Evolutionary conservation across 176 grass and related monocot species (phyloP), one percentile per base, ranked within the genome.

Genomic region (sorghum (Sorghum bicolor)): DNA sequence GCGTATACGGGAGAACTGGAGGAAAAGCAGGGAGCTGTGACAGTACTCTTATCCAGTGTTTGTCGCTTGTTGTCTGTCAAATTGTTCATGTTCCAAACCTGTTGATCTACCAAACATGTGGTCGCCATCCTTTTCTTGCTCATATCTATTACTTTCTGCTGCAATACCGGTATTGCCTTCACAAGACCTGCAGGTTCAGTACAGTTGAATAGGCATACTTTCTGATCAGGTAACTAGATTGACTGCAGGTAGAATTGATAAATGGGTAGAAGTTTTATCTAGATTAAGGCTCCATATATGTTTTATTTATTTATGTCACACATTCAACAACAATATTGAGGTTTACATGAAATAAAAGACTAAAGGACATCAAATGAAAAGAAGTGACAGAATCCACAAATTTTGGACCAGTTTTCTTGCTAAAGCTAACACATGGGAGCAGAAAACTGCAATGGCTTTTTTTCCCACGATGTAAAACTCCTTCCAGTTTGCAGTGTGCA

Each of bases 91-190:
- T 36, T 73, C 58, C 67, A 73, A 67, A 66, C 68, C 63, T 36
- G 72, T 84, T 79, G 15, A 73, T 14, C 44, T 5, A 47, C 10
- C 44, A 30, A 60, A 47, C 8, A 58, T 45, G 28, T 52, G 45
- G 53, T 25, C 22, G 22, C 78, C 36, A 31, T 74, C 20, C 37
- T 78, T 74, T 83, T 83, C 67, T 85, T 83, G 14, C 79, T 74
- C 84, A 90, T 15, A 20, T 14, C 80, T 52, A 72, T 24, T 40
- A 83, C 36, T 74, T 90, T 86, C 79, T 83, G 58, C 58, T 83
- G 79, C 60, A 86, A 61, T 30, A 67, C 34, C 6, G 84, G 79
- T 60, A 86, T 78, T 38, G 67, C 80, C 9, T 90, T 86, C 16
- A 12, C 58, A 31, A 90, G 44, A 60, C 64, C 88, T 90, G 74